Base-by-base conservation (phyloP, 345 rosid genomes). In the Cardamine resedifolia region DNA sequence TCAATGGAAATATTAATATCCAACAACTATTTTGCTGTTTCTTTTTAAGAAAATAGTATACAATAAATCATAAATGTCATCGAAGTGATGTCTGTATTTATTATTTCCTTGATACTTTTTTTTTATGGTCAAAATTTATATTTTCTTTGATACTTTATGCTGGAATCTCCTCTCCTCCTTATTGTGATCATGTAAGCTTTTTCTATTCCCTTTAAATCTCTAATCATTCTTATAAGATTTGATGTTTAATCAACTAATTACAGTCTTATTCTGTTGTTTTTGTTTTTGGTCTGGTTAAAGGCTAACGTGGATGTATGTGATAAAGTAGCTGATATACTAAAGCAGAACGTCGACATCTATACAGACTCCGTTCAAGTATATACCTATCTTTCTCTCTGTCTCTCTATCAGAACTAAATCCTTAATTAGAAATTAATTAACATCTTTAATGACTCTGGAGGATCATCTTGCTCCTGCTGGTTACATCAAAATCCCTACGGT, bases 101-200 rank as follows among this genome's bases (percentile, higher is more conserved):
- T 4, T 41, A 28, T 10, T 43, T 41, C 15, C 43, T 14, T 43
- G 3, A 41, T 55, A 28, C 23, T 14, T n/a, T n/a, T n/a, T n/a
- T n/a, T n/a, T 44, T 20, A 56, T n/a, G n/a, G n/a, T n/a, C n/a
- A n/a, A n/a, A n/a, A n/a, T n/a, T n/a, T n/a, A n/a, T n/a, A n/a
- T n/a, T n/a, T n/a, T n/a, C n/a, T n/a, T n/a, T n/a, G n/a, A n/a
- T n/a, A n/a, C n/a, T n/a, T n/a, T n/a, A n/a, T 79, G 97, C 98
- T 75, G 98, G 98, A 19, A 83, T 90, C 52, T 90, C 97, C 58
- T 86, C 97, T 65, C 85, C 90, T 68, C 93, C 98, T 83, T 81
- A 85, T 41, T 93, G 97, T 70, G 88, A 90, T 68, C 91, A 91
- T 72, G 98, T 90, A 84, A 85, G 93, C 0, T 15, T 9, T 23